Evolutionary conservation across 1,284 basidiomycete species (phyloP), one percentile per base, ranked within the genome.

Genomic region (Wolfiporia cocos): DNA sequence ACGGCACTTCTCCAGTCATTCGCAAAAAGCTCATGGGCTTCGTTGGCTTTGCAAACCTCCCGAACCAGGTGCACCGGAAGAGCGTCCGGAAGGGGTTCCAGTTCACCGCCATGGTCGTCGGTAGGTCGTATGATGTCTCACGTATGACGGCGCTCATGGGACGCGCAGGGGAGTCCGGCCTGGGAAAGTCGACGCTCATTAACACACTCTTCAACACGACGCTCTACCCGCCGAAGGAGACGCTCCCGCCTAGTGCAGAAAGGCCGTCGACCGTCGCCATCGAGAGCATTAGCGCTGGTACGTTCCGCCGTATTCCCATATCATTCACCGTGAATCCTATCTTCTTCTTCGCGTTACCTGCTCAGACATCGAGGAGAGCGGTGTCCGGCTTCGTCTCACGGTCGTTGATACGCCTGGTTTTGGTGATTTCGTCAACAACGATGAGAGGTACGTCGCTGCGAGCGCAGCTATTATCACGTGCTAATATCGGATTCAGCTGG

Each of bases 391-490:
- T 41, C 91, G 90, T 59, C 70, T 98, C 47, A 97, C 92, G n/a
- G 94, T 98, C 49, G 93, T 98, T 49, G 93, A 97, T 65, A 97
- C 92, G 30, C 92, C 92, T 41, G 92, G 93, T 22, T 97, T 95
- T 56, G 93, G 93, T 45, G 93, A 97, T 67, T 96, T 93, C 65
- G 92, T 97, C 62, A 96, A 97, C 76, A 98, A 97, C 65, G 90
- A 94, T 53, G 91, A 95, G 57, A 92, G 91, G 90, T 91, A 56
- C 35, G 46, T 24, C 34, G 18, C 37, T 42, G 15, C n/a, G n/a
- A 9, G 30, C 28, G 22, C 19, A 30, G 14, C 28, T 5, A 30
- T 38, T 11, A 15, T 10, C 20, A 34, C 26, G 32, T 48, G 32
- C 36, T n/a, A n/a, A n/a, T n/a, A n/a, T n/a, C n/a, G n/a, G n/a